Evolutionary conservation across 148 eudicot genomes (phyloP).

Genomic region (Arbutus unedo): DNA sequence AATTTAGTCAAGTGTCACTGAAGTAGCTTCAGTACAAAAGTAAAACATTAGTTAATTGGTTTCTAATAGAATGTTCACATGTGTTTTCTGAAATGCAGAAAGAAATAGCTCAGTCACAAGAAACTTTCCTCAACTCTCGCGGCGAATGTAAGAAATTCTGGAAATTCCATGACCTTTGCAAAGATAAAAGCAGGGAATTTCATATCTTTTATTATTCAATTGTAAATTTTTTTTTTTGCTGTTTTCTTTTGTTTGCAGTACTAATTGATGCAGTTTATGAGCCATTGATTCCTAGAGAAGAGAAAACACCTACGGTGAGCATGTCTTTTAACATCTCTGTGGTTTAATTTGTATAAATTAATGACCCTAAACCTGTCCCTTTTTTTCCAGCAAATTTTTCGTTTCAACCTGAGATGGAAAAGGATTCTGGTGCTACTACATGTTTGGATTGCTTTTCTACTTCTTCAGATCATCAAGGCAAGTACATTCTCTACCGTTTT

Average conservation of each 20-base stretch:
- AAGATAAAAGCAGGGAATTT: neutral
- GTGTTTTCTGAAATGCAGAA: slow-evolving; percentile 44
- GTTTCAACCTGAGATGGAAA: slow-evolving; percentile 61
- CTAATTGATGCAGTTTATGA: slow-evolving; percentile 68
- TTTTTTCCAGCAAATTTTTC: slow-evolving; percentile 50
- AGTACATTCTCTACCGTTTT: slow-evolving; percentile 23
- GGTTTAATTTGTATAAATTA: neutral
- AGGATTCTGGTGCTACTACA: slow-evolving; percentile 46
- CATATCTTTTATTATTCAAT: neutral
- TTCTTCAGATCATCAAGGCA: slow-evolving; percentile 86
- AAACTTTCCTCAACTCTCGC: slow-evolving; percentile 57
- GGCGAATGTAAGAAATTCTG: slow-evolving; percentile 72
- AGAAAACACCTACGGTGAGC: slow-evolving; percentile 67
- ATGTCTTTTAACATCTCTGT: neutral
- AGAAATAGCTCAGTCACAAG: slow-evolving; percentile 41
- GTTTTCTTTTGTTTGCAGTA: slow-evolving; percentile 44
- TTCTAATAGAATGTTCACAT: neutral
- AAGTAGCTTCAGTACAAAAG: neutral
- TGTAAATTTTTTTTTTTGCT: neutral
- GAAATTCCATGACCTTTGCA: neutral
- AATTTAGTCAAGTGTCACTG: neutral
- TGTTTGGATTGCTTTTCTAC: slow-evolving; percentile 67
- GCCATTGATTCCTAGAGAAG: slow-evolving; percentile 60
- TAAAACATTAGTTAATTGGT: neutral
- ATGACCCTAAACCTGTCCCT: neutral